Evolutionary conservation across 1,284 basidiomycete genomes (phyloP), one percentile per base, ranked within the genome.

Genomic region (Heterobasidion irregulare): DNA sequence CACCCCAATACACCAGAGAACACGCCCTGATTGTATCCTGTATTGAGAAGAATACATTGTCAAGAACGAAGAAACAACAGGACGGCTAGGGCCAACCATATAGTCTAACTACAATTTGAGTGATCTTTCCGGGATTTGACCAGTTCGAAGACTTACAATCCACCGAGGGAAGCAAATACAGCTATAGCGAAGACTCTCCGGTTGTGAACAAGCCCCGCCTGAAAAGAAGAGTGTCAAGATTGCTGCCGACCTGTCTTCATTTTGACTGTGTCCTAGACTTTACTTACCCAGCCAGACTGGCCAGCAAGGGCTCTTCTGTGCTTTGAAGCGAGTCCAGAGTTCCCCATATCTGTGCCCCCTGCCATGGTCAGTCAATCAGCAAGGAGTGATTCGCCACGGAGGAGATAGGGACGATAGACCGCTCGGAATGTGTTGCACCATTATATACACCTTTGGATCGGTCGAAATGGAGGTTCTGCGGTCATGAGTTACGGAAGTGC

Each of bases 161-260:
- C 84, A 67, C 84, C 84, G 32, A 86, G 72, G 12, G 84, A 86
- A 4, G 84, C 84, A 63, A 86, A 87, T n/a, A 88, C 75, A 10
- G 84, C 79, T 53, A 84, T 83, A 16, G 75, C 69, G 60, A 86
- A 85, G 43, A 85, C 69, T 58, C 74, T 75, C 36, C 75, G 71
- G 63, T 86, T 87, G 58, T 80, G 77, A 13, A 86, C 69, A 41
- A 86, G 70, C 2, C 83, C 84, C 56, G 75, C 76, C 84, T 85
- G 61, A 15, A 16, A 33, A 32, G 33, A 16, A 56, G 32, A 33
- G 41, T 47, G 47, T 41, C 32, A 46, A 53, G 55, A 33, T n/a
- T 49, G 18, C 18, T 9, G 35, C 26, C 26, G 26, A 26, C 26
- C 26, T 26, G 26, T 26, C 26, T 26, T 26, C 26, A 50, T 35